Evolutionary conservation across 306 rosid species (phyloP).

Genomic region (Prunus mira): DNA sequence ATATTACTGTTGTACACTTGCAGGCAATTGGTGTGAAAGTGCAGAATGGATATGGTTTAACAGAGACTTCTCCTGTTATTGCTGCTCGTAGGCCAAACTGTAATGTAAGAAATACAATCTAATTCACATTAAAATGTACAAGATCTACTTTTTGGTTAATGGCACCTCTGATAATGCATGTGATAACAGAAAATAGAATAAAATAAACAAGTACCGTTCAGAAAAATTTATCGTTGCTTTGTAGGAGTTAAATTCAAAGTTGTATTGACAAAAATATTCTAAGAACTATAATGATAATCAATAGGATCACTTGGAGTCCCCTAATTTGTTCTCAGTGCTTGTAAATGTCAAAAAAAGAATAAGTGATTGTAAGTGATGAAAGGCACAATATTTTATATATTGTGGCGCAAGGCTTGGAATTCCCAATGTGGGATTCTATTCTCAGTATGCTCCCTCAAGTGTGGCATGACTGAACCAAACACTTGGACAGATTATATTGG

Average conservation of each 20-base stretch:
- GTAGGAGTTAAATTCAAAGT: not conserved
- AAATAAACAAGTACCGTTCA: not conserved
- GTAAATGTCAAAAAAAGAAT: too few relatives aligned
- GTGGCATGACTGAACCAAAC: too few relatives aligned
- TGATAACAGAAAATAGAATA: not conserved
- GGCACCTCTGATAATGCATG: not conserved
- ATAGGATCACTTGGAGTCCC: too few relatives aligned
- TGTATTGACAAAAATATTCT: not conserved
- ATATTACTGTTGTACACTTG: constrained; percentile 17
- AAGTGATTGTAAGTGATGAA: not conserved
- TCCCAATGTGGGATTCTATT: too few relatives aligned
- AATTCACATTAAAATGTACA: not conserved
- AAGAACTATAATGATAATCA: not conserved
- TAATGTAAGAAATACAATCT: constrained; percentile 55
- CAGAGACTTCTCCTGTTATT: constrained; percentile 83
- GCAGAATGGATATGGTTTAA: constrained; percentile 95
- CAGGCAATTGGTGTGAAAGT: constrained; percentile 86
- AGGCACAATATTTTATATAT: not conserved
- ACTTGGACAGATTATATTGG: too few relatives aligned
- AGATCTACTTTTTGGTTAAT: constrained; percentile 1
- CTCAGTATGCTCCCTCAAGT: too few relatives aligned
- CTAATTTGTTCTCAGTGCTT: too few relatives aligned
- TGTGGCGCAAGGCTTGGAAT: too few relatives aligned
- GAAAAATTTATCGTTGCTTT: not conserved
- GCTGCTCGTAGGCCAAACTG: constrained; percentile 71